These are phyloP conservation scores for Haematococcus sp. DNA, from an alignment of 139 green algal species.

Conservation along the genomic window DNA sequence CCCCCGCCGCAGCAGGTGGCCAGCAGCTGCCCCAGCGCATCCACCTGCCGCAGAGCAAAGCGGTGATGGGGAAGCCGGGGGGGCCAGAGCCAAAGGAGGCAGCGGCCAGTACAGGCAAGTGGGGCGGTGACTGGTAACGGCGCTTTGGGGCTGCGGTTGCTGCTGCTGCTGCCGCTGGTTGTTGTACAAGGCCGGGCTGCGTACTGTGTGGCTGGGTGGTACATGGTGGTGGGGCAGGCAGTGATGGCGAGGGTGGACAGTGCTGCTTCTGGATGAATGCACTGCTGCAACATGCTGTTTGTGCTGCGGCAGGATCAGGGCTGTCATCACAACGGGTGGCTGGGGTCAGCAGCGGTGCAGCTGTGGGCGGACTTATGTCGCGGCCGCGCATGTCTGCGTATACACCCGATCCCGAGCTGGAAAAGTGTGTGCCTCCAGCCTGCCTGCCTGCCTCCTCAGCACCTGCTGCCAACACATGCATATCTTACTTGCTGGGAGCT, in stretches of 20 bases:
- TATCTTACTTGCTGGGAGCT: background rate
- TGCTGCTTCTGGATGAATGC: background rate
- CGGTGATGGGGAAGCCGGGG: slow-evolving; percentile 15
- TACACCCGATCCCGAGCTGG: too few relatives aligned
- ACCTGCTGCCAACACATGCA: background rate
- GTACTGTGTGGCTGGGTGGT: background rate
- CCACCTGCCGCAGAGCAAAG: slow-evolving; percentile 18
- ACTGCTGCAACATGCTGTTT: too few relatives aligned
- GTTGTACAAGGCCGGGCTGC: too few relatives aligned
- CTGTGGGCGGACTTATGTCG: too few relatives aligned
- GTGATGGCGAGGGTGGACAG: background rate
- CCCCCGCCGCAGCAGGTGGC: background rate
- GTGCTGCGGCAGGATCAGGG: too few relatives aligned
- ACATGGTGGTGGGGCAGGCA: background rate
- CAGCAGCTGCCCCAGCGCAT: slow-evolving; percentile 17
- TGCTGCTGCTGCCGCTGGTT: too few relatives aligned
- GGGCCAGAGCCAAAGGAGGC: background rate
- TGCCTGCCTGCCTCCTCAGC: background rate
- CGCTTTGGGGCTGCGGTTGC: too few relatives aligned
- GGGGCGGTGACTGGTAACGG: too few relatives aligned
- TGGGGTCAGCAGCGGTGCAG: too few relatives aligned
- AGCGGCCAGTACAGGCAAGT: too few relatives aligned
- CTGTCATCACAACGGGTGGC: too few relatives aligned
- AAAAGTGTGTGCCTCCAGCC: background rate
- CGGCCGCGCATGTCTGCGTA: too few relatives aligned